Conservation (phyloP, 2,329 filamentous ascomycete species). For the Thielaviopsis punctulata region DNA sequence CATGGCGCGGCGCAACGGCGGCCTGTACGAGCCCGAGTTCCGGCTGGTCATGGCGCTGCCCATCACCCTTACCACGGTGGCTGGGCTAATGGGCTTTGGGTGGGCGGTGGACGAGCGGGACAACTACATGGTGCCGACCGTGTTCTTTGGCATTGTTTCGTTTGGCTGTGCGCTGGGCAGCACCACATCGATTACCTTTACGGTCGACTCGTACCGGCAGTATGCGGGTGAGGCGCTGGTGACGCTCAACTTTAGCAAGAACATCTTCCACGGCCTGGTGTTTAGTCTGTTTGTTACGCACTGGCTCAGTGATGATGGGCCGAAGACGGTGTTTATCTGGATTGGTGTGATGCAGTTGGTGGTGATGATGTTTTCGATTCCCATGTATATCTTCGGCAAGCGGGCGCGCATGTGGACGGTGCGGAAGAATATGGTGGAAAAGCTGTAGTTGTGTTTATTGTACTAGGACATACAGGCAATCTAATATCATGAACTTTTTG, state of each 20-base stretch:
- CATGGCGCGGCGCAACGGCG: conserved; percentile 76
- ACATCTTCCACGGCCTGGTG: conserved; percentile 75
- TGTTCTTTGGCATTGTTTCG: conserved; percentile 83
- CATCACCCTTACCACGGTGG: conserved; percentile 57
- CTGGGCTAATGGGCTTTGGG: conserved; percentile 90
- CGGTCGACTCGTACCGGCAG: conserved; percentile 80
- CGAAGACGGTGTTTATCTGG: conserved; percentile 62
- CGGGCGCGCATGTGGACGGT: conserved; percentile 88
- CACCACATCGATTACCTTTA: conserved; percentile 86
- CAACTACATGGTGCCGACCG: conserved; percentile 76
- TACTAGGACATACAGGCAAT: neutral
- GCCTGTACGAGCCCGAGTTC: conserved; percentile 89
- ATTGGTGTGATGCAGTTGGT: conserved; percentile 74
- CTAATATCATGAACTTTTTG: neutral
- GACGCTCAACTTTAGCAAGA: conserved; percentile 88
- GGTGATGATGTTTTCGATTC: conserved; percentile 57
- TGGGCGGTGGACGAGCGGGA: conserved; percentile 67
- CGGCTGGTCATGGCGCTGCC: conserved; percentile 75
- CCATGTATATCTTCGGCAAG: conserved; percentile 92
- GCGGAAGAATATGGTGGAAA: conserved; percentile 71
- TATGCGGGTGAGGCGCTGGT: conserved; percentile 91
- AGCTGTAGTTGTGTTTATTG: conserved; percentile 23
- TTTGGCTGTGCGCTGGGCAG: conserved; percentile 84
- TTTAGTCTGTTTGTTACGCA: conserved; percentile 77
- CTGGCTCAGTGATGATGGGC: conserved; percentile 63